A percentile compares a stretch with the other conserved stretches of the same genome.
These are phyloP conservation scores for Paraurostyla sp. DNA, from an alignment of 73 alveolate species.

Conservation along the genomic window DNA sequence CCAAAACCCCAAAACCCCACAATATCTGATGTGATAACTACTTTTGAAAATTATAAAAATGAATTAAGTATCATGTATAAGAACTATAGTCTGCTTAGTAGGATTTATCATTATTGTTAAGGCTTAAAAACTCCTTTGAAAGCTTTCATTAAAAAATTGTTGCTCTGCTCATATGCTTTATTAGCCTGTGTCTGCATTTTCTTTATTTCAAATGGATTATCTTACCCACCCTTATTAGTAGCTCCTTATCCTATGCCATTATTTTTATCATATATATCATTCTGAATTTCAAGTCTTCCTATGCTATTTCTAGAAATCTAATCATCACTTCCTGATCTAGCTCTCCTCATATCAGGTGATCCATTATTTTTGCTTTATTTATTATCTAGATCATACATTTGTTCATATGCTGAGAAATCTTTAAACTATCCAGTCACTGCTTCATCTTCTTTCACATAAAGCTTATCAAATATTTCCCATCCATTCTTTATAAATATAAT, in stretches of 20 bases:
- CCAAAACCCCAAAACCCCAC: no score
- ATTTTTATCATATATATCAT: neutral
- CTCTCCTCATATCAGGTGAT: neutral
- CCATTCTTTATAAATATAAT: constrained; percentile 65
- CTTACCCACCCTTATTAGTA: neutral
- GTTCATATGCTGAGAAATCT: constrained; percentile 43
- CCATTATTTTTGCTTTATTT: neutral
- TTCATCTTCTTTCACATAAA: constrained; percentile 52
- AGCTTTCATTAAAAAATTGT: constrained; percentile 27
- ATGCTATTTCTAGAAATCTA: neutral
- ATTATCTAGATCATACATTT: constrained; percentile 65
- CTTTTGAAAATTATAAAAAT: no score
- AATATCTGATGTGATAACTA: no score
- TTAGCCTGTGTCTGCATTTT: constrained; percentile 3
- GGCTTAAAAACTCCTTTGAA: constrained; percentile 49
- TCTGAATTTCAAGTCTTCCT: neutral
- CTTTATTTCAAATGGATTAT: constrained; percentile 32
- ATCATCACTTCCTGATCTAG: constrained; percentile 8
- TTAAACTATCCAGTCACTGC: constrained; percentile 73
- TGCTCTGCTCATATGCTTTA: constrained; percentile 33
- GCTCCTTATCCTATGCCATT: neutral
- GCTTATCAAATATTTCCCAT: constrained; percentile 30
- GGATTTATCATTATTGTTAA: no score
- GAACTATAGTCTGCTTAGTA: no score
- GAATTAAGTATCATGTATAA: no score